Evolutionary conservation across 495 filamentous ascomycete species (phyloP), one percentile per base, ranked within the genome.

Genomic region (Hypoxylon subgilvum): DNA sequence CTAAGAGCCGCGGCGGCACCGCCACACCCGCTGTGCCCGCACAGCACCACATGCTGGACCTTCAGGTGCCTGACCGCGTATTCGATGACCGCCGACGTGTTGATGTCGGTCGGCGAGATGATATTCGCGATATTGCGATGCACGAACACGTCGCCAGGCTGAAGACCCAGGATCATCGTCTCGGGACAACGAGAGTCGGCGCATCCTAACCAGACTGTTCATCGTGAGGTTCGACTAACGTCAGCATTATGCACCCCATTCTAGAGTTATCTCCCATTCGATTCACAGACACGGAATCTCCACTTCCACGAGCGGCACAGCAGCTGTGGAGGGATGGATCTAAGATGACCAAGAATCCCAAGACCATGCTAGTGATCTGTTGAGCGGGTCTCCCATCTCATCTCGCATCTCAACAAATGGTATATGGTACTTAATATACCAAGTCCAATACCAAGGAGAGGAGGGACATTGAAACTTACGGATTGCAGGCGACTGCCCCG

Each of bases 111-210:
- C 9, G 87, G 78, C 51, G 86, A 84, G 44, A 96, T 72, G 72
- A 94, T 81, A 76, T 96, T 96, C 70, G 91, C 92, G 72, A 96
- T 94, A 79, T 96, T 96, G 70, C 92, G 89, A 80, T 96, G 92
- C 47, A 91, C 87, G 72, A 96, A 96, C 61, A 96, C 86, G 63
- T 96, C 91, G 61, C 92, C 92, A 3, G 91, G 91, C 54, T 91
- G 79, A 38, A 92, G 81, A 59, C 86, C 85, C 3, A 92, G 80
- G 63, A 96, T 76, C 49, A 87, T 92, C 8, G 91, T 96, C 71
- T 96, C 92, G 1, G 91, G 91, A 67, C 88, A 86, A 54, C 92
- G 88, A 14, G 87, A 89, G 79, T 96, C 91, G 58, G 90, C 89
- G 82, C 92, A 96, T 65, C 91, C 92, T 61, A 96, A 80, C 92